Percentiles rank a stretch among this genome's conserved stretches.
These are phyloP conservation scores for Curvularia sp. DNA, from an alignment of 2,329 filamentous ascomycete genomes.

Conservation along the genomic window DNA sequence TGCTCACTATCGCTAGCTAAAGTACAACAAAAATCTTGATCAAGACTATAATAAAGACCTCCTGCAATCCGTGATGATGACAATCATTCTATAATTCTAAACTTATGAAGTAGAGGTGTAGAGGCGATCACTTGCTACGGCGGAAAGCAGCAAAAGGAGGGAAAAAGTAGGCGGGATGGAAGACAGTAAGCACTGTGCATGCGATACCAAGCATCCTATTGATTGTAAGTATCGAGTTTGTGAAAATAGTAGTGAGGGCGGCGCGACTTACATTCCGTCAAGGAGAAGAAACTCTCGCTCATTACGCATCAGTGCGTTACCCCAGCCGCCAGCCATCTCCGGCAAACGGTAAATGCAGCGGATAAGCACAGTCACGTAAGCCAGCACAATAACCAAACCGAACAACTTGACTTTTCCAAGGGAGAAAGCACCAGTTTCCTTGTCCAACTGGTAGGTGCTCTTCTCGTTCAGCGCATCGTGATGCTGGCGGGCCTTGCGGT, in stretches of 20 bases:
- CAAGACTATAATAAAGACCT: background rate
- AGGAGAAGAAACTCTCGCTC: slow-evolving; percentile 57
- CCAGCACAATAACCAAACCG: slow-evolving; percentile 39
- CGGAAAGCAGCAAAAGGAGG: slow-evolving; percentile 39
- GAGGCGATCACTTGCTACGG: slow-evolving; percentile 15
- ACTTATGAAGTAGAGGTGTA: background rate
- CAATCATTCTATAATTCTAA: slow-evolving; percentile 7
- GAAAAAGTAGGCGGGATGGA: slow-evolving; percentile 40
- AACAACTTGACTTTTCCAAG: slow-evolving; percentile 35
- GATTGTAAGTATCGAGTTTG: slow-evolving; percentile 5
- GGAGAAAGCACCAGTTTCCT: slow-evolving; percentile 26
- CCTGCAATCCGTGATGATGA: background rate
- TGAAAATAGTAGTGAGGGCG: no score
- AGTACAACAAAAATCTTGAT: background rate
- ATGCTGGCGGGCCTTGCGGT: slow-evolving; percentile 27
- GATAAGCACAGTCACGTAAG: slow-evolving; percentile 55
- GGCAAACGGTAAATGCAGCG: slow-evolving; percentile 58
- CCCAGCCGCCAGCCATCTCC: slow-evolving; percentile 56
- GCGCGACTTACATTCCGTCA: slow-evolving; percentile 51
- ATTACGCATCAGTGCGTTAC: slow-evolving; percentile 54
- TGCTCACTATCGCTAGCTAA: slow-evolving; percentile 11
- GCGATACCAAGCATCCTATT: slow-evolving; percentile 40
- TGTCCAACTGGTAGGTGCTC: slow-evolving; percentile 34
- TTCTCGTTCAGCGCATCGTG: slow-evolving; percentile 28
- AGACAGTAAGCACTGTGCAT: slow-evolving; percentile 33